phyloP scores from a whole-genome alignment of 208 protist species.

The Crithidia bombi region DNA sequence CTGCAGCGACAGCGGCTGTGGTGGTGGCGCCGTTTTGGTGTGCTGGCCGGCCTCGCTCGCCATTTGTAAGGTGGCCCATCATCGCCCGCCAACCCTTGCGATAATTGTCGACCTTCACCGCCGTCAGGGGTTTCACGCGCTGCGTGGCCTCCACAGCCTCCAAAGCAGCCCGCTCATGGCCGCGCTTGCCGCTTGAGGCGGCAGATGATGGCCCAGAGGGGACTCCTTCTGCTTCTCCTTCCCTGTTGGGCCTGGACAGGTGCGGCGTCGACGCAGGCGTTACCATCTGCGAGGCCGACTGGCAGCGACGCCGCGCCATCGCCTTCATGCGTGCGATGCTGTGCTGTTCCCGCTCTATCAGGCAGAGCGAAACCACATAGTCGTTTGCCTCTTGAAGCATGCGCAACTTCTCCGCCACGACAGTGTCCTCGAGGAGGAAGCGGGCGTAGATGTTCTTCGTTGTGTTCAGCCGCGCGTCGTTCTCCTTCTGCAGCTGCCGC shows the following conservation, averaged over 20 bases:
- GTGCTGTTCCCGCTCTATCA: conserved; percentile 52
- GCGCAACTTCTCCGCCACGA: conserved; percentile 32
- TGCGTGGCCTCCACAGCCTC: neutral
- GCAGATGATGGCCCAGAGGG: no score
- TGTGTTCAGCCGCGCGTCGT: conserved; percentile 50
- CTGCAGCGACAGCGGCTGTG: neutral
- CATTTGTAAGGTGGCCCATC: conserved; percentile 7
- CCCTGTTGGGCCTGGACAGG: neutral
- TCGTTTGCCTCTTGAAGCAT: conserved; percentile 50
- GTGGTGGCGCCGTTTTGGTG: neutral
- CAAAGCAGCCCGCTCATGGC: neutral
- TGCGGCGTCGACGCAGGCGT: neutral
- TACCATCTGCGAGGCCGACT: conserved; percentile 12
- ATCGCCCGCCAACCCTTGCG: conserved; percentile 11
- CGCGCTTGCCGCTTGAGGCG: neutral
- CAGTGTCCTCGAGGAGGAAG: conserved; percentile 43
- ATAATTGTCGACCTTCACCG: conserved; percentile 12
- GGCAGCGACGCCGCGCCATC: conserved; percentile 12
- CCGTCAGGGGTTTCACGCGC: conserved; percentile 10
- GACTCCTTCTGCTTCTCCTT: no score
- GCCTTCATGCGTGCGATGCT: conserved; percentile 13
- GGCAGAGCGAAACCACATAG: conserved; percentile 47
- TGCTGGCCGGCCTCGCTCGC: conserved; percentile 7
- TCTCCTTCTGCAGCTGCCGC: conserved; percentile 32
- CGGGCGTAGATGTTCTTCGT: conserved; percentile 54